Evolutionary conservation across 1,139 yeast genomes (phyloP), one percentile per base, ranked within the genome.

Genomic region (Debaryomyces singareniensis): DNA sequence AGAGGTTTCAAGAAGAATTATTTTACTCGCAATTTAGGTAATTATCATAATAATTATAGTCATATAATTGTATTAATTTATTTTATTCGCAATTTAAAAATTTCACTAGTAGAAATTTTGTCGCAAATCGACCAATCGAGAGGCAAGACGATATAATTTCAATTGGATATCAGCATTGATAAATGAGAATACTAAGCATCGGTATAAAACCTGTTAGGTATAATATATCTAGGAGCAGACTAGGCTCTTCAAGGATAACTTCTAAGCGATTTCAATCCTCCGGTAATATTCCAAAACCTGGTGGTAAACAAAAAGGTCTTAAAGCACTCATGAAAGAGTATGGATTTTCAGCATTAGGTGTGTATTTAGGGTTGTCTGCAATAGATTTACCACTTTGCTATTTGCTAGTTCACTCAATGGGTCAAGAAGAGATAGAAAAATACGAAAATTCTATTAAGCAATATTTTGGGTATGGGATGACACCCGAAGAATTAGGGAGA

Each of bases 311-410:
- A 10, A 55, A 61, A 2, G 80, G 82, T 5, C 58, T 86, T 33
- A 83, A 76, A 53, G 81, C 75, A 5, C 63, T 91, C 39, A 71
- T 85, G 53, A 79, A 82, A 47, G 82, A 83, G 50, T 91, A 91
- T 53, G 99, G 99, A 1, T 85, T 80, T 61, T 75, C 94, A 5
- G 97, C 96, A 0, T 59, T 91, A 13, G 96, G 86, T 10, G 87
- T 91, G 0, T 91, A 91, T 49, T 48, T 86, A 23, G 80, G 72
- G 1, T 53, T 91, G 13, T 69, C 85, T 2, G 64, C 69, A 16
- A 53, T 91, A 25, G 98, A 91, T 50, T 66, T 85, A 41, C 97
- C 97, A 1, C 42, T 87, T 4, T 85, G 94, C 51, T 91, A 80
- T 49, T 45, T 82, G 13, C 49, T 84, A 28, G 97, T 91, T 10